phyloP scores from a whole-genome alignment of 2,329 filamentous ascomycete species.

The Kalaharituber pfeilii region DNA sequence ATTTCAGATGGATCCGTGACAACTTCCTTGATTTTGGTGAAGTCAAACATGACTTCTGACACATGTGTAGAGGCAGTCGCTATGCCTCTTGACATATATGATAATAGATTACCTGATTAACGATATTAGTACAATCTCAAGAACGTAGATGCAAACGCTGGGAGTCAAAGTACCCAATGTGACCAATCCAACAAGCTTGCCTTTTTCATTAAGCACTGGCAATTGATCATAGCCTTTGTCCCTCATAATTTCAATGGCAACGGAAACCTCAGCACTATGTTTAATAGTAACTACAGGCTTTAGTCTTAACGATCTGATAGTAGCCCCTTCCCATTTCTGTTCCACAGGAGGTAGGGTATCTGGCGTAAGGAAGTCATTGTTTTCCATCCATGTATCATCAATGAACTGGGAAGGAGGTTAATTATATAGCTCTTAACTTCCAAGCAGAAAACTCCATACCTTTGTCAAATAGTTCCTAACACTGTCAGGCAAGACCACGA shows the following conservation, averaged over 20 bases:
- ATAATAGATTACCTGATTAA: slow-evolving; percentile 54
- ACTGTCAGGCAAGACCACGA: slow-evolving; percentile 84
- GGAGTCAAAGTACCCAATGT: slow-evolving; percentile 55
- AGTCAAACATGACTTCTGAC: slow-evolving; percentile 90
- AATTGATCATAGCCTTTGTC: slow-evolving; percentile 97
- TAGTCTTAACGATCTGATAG: slow-evolving; percentile 64
- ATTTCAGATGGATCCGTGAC: slow-evolving; percentile 69
- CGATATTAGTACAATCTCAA: background rate
- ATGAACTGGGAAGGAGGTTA: slow-evolving; percentile 44
- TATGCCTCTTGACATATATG: slow-evolving; percentile 69
- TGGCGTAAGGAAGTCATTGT: slow-evolving; percentile 60
- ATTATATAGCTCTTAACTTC: slow-evolving; percentile 11
- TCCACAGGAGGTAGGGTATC: slow-evolving; percentile 31
- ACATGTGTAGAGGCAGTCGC: slow-evolving; percentile 58
- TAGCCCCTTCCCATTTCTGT: slow-evolving; percentile 50
- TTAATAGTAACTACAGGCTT: slow-evolving; percentile 85
- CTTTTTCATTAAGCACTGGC: slow-evolving; percentile 59
- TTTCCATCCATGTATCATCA: slow-evolving; percentile 96
- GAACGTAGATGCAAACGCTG: too few species aligned
- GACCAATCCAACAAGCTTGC: slow-evolving; percentile 71
- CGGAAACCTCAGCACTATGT: slow-evolving; percentile 52
- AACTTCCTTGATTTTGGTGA: slow-evolving; percentile 69
- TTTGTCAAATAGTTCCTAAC: slow-evolving; percentile 96
- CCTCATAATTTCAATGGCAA: slow-evolving; percentile 93
- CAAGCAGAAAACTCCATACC: slow-evolving; percentile 25